Percentiles rank a stretch among this genome's conserved stretches.
Conservation (phyloP, 371 early-diverging fungal genomes). For the Rhizomucor pusillus region DNA sequence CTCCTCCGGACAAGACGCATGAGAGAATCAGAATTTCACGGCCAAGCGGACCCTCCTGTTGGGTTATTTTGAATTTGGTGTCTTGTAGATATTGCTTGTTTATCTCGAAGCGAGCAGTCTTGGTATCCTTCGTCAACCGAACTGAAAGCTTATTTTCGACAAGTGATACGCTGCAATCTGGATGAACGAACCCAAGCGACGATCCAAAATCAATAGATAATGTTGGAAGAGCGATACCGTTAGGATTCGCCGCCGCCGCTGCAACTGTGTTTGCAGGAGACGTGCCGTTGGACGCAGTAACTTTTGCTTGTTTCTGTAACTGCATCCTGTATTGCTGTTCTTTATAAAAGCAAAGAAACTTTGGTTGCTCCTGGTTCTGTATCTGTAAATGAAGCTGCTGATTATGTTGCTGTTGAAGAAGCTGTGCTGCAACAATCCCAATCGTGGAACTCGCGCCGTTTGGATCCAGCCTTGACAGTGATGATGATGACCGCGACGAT, state of each 20-base stretch:
- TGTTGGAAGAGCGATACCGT: constrained; percentile 55
- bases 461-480: background rate
- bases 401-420: background rate
- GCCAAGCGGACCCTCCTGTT: constrained; percentile 25
- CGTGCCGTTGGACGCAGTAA: no score
- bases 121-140: constrained; percentile 44
- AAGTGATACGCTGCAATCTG: constrained; percentile 57
- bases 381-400: background rate
- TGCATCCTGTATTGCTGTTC: no score
- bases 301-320: no score
- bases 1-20: constrained; percentile 27
- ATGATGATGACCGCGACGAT: no score
- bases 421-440: constrained; percentile 5
- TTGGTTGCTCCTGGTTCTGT: background rate
- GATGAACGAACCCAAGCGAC: constrained; percentile 48
- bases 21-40: constrained; percentile 52
- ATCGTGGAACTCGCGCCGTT: background rate
- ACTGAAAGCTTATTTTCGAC: constrained; percentile 53
- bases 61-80: constrained; percentile 41
- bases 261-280: background rate
- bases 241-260: constrained; percentile 5
- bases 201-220: constrained; percentile 56
- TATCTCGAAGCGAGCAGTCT: constrained; percentile 44
- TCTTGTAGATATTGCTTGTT: constrained; percentile 47
- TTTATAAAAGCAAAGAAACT: no score